phyloP scores from a whole-genome alignment of 441 rosid genomes.

The Capsella rubella region DNA sequence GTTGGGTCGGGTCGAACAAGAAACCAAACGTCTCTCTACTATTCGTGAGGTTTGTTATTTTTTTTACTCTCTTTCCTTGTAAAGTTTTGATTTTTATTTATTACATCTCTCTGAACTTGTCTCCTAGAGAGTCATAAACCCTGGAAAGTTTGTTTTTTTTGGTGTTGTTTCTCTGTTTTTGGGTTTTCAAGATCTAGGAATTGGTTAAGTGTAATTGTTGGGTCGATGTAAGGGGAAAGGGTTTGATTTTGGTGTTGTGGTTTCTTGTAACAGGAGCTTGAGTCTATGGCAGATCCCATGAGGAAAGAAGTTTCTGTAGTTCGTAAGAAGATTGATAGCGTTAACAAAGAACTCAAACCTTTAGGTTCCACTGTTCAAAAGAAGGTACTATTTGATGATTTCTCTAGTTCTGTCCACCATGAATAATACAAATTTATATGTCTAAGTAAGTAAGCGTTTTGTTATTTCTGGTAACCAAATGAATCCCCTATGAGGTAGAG shows the following conservation, averaged over 20 bases:
- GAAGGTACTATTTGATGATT: slow-evolving; percentile 59
- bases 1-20: slow-evolving; percentile 86
- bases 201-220: slow-evolving; percentile 5
- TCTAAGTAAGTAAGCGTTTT: background rate
- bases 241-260: slow-evolving; percentile 12
- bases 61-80: background rate
- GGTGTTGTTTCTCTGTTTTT: background rate
- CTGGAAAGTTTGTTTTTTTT: background rate
- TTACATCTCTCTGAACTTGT: background rate
- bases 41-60: slow-evolving; percentile 77
- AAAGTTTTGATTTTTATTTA: background rate
- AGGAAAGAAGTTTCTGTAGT: slow-evolving; percentile 78
- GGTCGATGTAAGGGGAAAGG: slow-evolving; percentile 15
- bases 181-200: slow-evolving; percentile 33
- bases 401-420: background rate
- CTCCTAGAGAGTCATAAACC: background rate
- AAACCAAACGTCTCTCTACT: slow-evolving; percentile 72
- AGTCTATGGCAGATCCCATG: slow-evolving; percentile 70
- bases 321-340: slow-evolving; percentile 84
- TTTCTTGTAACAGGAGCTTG: slow-evolving; percentile 70
- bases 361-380: slow-evolving; percentile 83
- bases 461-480: slow-evolving; percentile 7
- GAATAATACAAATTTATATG: background rate
- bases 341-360: slow-evolving; percentile 92
- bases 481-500: background rate